A percentile compares a stretch with the other conserved stretches of the same genome.
These are phyloP conservation scores for Beauveria asiatica DNA, from an alignment of 2,329 filamentous ascomycete species.

Conservation along the genomic window DNA sequence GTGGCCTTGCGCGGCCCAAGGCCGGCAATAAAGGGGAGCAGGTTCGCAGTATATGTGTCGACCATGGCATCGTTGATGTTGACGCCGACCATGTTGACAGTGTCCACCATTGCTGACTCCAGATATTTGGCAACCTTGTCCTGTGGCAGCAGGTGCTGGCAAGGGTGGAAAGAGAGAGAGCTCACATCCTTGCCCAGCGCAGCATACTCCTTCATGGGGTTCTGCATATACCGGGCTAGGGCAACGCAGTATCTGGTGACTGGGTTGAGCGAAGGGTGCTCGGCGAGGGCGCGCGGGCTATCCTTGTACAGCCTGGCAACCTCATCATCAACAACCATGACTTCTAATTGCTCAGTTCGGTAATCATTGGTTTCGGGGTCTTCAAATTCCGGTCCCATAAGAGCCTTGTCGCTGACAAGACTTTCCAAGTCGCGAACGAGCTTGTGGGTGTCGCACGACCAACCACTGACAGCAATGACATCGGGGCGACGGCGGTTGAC, in stretches of 20 bases:
- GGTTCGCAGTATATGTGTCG: conserved; percentile 73
- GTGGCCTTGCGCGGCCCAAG: conserved; percentile 87
- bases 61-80: conserved; percentile 87
- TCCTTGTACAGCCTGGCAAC: conserved; percentile 94
- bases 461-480: conserved; percentile 82
- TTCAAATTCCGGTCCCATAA: conserved; percentile 74
- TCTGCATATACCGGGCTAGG: conserved; percentile 85
- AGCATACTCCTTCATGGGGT: conserved; percentile 93
- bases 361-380: conserved; percentile 70
- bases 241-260: conserved; percentile 84
- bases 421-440: conserved; percentile 74
- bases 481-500: conserved; percentile 76
- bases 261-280: conserved; percentile 72
- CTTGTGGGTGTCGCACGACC: conserved; percentile 76
- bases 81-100: conserved; percentile 93
- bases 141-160: conserved; percentile 78
- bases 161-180: conserved; percentile 80
- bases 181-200: conserved; percentile 80
- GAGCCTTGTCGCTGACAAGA: conserved; percentile 66
- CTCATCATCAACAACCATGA: conserved; percentile 91
- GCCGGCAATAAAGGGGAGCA: conserved; percentile 85
- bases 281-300: conserved; percentile 66
- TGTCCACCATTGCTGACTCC: conserved; percentile 96
- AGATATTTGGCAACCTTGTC: conserved; percentile 81
- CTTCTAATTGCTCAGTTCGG: conserved; percentile 71